phyloP scores from a whole-genome alignment of 768 basidiomycete genomes.

The Guyanaporus albipodus region DNA sequence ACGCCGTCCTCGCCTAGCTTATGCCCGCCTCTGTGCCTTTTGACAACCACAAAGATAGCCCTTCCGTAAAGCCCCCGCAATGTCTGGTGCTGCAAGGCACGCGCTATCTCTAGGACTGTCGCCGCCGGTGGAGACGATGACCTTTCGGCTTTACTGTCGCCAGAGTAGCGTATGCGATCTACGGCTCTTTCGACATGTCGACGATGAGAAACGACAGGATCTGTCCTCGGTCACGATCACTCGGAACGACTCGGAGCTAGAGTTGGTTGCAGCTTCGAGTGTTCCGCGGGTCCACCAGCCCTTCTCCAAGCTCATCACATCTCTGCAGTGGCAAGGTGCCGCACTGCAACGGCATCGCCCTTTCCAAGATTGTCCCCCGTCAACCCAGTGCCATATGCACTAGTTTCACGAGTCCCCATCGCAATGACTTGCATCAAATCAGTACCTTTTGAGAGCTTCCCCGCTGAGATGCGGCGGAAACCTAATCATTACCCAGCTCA shows the following conservation, averaged over 20 bases:
- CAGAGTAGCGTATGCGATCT: background rate
- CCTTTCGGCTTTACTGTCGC: background rate
- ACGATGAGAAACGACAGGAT: background rate
- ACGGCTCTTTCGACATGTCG: background rate
- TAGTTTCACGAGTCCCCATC: background rate
- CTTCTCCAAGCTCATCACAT: conserved; percentile 6
- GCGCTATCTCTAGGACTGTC: background rate
- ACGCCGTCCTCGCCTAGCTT: background rate
- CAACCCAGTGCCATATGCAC: background rate
- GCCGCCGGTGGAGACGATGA: background rate
- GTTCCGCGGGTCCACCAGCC: conserved; percentile 1
- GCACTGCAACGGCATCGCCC: conserved; percentile 15
- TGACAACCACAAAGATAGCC: background rate
- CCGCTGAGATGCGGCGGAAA: conserved; percentile 6
- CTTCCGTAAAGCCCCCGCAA: background rate
- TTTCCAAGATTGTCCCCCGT: conserved; percentile 1
- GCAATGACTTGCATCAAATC: background rate
- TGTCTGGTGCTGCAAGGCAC: conserved; percentile 4
- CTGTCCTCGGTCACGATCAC: background rate
- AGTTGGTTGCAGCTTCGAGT: background rate
- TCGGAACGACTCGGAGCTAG: too few relatives aligned
- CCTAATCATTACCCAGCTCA: conserved; percentile 12
- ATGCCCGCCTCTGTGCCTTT: background rate
- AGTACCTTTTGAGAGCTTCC: background rate
- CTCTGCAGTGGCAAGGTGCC: conserved; percentile 1